Evolutionary conservation across 2,329 filamentous ascomycete genomes (phyloP).

Genomic region (Fusarium circinatum): DNA sequence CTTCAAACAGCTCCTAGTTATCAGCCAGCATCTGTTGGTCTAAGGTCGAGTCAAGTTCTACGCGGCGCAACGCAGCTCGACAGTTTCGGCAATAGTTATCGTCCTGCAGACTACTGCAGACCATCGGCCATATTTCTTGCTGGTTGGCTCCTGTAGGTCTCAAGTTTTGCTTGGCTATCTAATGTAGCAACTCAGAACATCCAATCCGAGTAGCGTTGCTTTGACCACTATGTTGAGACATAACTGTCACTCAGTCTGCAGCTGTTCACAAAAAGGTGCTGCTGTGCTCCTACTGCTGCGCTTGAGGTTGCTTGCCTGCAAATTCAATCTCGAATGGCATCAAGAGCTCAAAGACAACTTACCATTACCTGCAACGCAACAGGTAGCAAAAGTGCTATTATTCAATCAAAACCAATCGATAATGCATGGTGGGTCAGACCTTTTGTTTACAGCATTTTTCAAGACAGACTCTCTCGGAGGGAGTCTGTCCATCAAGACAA

Average conservation of each 20-base stretch:
- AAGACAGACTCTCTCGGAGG: conserved; percentile 25
- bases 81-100: conserved; percentile 43
- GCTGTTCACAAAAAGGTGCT: conserved; percentile 14
- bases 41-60: conserved; percentile 36
- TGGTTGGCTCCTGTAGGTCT: conserved; percentile 20
- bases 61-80: conserved; percentile 47
- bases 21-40: conserved; percentile 43
- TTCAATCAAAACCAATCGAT: conserved; percentile 25
- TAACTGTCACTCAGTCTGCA: conserved; percentile 22
- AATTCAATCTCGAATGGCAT: conserved; percentile 13
- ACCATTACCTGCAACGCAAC: conserved; percentile 11
- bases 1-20: conserved; percentile 39
- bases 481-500: conserved; percentile 35
- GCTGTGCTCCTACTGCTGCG: conserved; percentile 4
- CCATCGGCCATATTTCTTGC: conserved; percentile 32
- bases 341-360: conserved; percentile 3
- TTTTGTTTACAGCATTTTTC: conserved; percentile 34
- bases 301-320: conserved; percentile 5
- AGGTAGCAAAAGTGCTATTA: conserved; percentile 10
- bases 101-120: conserved; percentile 39
- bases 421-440: conserved; percentile 36
- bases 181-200: conserved; percentile 12
- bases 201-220: conserved; percentile 21
- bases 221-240: conserved; percentile 28
- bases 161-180: conserved; percentile 32